Evolutionary conservation across 176 grass and related monocot genomes (phyloP), one percentile per base, ranked within the genome.

Genomic region (Dactylis glomerata): DNA sequence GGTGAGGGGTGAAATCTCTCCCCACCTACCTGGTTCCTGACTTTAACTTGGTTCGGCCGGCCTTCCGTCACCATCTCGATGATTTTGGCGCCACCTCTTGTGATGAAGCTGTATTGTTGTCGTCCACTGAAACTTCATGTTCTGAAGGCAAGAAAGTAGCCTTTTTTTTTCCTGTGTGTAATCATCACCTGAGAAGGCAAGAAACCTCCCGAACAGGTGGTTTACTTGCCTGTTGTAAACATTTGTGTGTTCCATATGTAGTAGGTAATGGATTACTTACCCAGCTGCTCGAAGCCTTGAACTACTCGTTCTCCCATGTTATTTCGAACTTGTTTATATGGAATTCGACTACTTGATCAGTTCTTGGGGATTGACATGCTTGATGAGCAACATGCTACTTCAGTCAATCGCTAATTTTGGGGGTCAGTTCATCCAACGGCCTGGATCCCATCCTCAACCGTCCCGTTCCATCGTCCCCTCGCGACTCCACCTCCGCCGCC

Each of bases 271-370:
- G 19, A 27, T 17, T 57, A 24, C 20, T 20, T 52, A n/a, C 13
- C 84, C n/a, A 2, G 44, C 42, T 73, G 17, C 40, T n/a, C n/a
- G n/a, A n/a, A n/a, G n/a, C n/a, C n/a, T 85, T 85, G 72, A 33
- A 37, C 42, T 82, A 55, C 37, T 24, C 66, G 40, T 31, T 59
- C 62, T 71, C 40, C 46, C 8, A 38, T 85, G 50, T 68, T 51
- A 81, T 69, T 23, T 81, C 5, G n/a, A 62, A 13, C 38, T 26
- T 57, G 82, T 67, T 75, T 75, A 37, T 57, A 31, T 32, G 69
- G 24, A 33, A 42, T 30, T 57, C 2, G 37, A 37, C 58, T 74
- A n/a, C n/a, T n/a, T n/a, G n/a, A n/a, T n/a, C n/a, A n/a, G n/a
- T n/a, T n/a, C n/a, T n/a, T n/a, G n/a, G n/a, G n/a, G n/a, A n/a